A percentile compares a stretch with the other conserved stretches of the same genome.
phyloP scores from a whole-genome alignment of 495 filamentous ascomycete species.

The Penicillium longicatenatum region DNA sequence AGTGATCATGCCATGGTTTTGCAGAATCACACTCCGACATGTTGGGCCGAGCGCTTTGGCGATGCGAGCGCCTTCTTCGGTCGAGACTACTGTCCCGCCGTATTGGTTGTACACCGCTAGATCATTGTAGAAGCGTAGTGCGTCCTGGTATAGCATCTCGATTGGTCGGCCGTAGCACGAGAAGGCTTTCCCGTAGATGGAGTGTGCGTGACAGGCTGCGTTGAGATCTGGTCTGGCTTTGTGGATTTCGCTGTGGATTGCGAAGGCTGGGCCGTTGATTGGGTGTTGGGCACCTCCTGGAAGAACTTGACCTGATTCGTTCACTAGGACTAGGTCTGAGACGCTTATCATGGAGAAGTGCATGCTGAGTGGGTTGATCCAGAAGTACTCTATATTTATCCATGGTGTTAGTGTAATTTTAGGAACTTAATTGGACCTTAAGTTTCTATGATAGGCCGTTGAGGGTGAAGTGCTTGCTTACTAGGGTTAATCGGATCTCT shows the following conservation, averaged over 20 bases:
- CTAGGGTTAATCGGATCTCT: constrained; percentile 54
- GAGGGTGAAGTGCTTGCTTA: neutral
- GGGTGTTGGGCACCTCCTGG: constrained; percentile 39
- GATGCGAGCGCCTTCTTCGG: constrained; percentile 55
- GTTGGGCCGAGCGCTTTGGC: constrained; percentile 55
- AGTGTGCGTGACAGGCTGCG: constrained; percentile 36
- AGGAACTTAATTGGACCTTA: no score
- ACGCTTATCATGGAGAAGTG: constrained; percentile 59
- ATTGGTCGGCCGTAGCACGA: constrained; percentile 26
- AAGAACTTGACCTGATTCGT: constrained; percentile 27
- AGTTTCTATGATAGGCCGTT: neutral
- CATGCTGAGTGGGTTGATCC: constrained; percentile 64
- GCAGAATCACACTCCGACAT: constrained; percentile 52
- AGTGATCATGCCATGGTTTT: constrained; percentile 62
- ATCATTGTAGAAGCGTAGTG: constrained; percentile 49
- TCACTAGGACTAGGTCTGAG: constrained; percentile 36
- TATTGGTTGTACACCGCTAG: constrained; percentile 44
- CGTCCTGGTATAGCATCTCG: constrained; percentile 45
- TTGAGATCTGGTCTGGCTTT: constrained; percentile 30
- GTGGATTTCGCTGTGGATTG: constrained; percentile 49
- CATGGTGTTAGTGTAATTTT: neutral
- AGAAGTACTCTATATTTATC: constrained; percentile 48
- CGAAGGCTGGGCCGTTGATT: constrained; percentile 59
- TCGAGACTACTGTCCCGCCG: constrained; percentile 51
- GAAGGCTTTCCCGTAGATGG: constrained; percentile 28